phyloP scores from a whole-genome alignment of 208 protist genomes.

The Balamuthia mandrillaris region DNA sequence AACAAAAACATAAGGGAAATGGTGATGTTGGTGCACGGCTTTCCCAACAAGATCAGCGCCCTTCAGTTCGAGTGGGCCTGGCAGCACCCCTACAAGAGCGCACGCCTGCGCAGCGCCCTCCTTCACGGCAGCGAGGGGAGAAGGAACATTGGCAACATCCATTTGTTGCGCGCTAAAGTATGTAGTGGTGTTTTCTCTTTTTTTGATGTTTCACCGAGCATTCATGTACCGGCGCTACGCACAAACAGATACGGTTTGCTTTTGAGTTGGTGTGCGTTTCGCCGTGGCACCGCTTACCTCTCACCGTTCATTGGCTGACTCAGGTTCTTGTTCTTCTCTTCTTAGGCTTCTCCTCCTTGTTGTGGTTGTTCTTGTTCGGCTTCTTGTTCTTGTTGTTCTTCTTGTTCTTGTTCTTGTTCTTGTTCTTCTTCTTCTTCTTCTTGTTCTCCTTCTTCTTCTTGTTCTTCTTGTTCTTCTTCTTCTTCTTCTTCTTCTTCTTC shows the following conservation, averaged over 20 bases:
- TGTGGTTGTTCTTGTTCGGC: not conserved
- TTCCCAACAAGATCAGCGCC: constrained; percentile 3
- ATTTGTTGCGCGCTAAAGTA: not conserved
- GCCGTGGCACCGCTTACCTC: constrained; percentile 10
- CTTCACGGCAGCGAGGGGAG: not conserved
- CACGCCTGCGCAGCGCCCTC: not conserved
- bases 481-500: no score
- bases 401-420: no score
- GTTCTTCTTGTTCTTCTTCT: no score
- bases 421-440: no score
- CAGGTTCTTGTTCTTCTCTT: not conserved
- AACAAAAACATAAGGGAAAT: not conserved
- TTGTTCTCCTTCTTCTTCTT: no score
- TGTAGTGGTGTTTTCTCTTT: not conserved
- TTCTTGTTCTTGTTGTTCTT: no score
- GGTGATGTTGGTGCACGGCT: constrained; percentile 15
- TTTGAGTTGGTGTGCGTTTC: constrained; percentile 15
- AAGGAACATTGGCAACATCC: not conserved
- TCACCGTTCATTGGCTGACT: constrained; percentile 16
- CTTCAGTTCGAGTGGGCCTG: constrained; percentile 36
- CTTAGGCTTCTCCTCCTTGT: not conserved
- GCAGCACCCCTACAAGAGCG: not conserved
- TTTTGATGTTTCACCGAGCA: not conserved
- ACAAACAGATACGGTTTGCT: not conserved
- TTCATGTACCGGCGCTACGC: not conserved